These are phyloP conservation scores for Tricholomella constricta DNA, from an alignment of 768 basidiomycete genomes.

Conservation along the genomic window DNA sequence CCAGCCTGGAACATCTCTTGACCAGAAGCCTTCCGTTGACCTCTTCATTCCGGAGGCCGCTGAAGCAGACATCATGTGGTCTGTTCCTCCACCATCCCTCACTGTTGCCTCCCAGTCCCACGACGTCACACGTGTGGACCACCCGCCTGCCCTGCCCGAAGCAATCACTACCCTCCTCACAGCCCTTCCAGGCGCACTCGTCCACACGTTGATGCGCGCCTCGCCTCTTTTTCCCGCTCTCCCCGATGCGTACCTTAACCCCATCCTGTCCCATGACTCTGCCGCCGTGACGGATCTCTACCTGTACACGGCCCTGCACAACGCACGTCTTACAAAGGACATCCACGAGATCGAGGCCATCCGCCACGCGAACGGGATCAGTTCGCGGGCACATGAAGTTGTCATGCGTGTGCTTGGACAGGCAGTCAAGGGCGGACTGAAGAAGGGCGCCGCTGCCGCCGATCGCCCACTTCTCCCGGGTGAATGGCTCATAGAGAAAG, in stretches of 20 bases:
- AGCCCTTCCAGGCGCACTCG: constrained; percentile 52
- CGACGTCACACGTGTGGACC: constrained; percentile 61
- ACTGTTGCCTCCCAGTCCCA: constrained; percentile 53
- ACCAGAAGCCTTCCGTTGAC: constrained; percentile 45
- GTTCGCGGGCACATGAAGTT: constrained; percentile 85
- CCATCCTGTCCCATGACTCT: constrained; percentile 34
- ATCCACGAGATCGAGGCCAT: constrained; percentile 73
- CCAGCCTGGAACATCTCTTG: constrained; percentile 49
- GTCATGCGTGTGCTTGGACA: constrained; percentile 90
- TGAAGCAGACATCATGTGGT: constrained; percentile 84
- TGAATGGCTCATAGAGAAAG: constrained; percentile 90
- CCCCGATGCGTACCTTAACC: constrained; percentile 41
- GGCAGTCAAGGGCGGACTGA: constrained; percentile 61
- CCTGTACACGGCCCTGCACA: constrained; percentile 79
- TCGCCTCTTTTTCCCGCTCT: constrained; percentile 56
- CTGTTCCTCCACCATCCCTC: constrained; percentile 72
- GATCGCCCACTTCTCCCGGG: constrained; percentile 61
- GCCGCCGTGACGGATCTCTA: constrained; percentile 55
- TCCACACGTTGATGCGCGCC: constrained; percentile 64
- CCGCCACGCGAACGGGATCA: constrained; percentile 79
- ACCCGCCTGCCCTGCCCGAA: constrained; percentile 45
- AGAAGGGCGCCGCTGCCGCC: constrained; percentile 44
- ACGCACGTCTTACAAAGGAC: constrained; percentile 79
- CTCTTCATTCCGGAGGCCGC: constrained; percentile 82
- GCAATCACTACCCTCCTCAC: constrained; percentile 50